phyloP scores from a whole-genome alignment of 805 yeast species.

The Lipomyces oligophaga region DNA sequence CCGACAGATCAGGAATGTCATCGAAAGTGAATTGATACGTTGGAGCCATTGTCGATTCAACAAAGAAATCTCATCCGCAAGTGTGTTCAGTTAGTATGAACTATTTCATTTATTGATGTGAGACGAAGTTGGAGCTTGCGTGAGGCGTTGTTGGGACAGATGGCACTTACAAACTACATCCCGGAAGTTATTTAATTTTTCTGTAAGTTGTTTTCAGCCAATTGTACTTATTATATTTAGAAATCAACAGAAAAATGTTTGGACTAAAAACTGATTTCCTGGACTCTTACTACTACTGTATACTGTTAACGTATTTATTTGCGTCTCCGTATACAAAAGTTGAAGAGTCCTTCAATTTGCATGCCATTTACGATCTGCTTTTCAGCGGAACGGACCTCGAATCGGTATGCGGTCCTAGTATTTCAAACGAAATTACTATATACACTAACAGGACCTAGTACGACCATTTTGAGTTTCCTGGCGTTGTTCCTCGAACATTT shows the following conservation, averaged over 20 bases:
- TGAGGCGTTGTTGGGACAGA: no score
- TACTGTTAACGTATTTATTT: conserved; percentile 49
- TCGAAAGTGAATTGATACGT: conserved; percentile 13
- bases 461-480: conserved; percentile 80
- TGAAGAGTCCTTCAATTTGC: conserved; percentile 88
- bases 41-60: no score
- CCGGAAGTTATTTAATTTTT: no score
- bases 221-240: no score
- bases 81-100: no score
- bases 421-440: neutral
- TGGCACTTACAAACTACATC: no score
- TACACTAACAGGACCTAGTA: conserved; percentile 39
- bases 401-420: conserved; percentile 4
- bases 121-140: no score
- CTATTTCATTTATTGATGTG: no score
- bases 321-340: conserved; percentile 84
- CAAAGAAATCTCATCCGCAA: no score
- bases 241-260: no score
- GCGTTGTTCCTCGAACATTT: conserved; percentile 84
- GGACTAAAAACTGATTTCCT: conserved; percentile 31
- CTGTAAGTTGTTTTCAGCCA: no score
- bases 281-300: conserved; percentile 44
- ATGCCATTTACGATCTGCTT: conserved; percentile 80
- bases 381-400: conserved; percentile 52
- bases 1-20: conserved; percentile 20